Base-by-base conservation (phyloP, 1,284 basidiomycete genomes). In the Phellopilus nigrolimitatus region DNA sequence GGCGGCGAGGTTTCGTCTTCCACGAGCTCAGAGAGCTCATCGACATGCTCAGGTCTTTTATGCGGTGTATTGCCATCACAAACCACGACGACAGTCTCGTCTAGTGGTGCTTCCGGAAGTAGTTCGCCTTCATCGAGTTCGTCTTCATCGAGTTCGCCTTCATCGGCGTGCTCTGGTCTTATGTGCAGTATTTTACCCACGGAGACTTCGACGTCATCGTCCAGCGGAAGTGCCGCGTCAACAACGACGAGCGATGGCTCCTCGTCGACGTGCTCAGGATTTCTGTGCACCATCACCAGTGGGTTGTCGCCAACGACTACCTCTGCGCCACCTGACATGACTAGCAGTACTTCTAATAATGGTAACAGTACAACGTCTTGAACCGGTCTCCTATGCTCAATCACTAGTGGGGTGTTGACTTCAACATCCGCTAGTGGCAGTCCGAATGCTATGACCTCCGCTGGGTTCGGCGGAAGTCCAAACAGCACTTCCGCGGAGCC, bases 201-300 rank as follows among this genome's bases (percentile, higher is more conserved):
- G 9, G 22, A 17, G 3, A n/a, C 44, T 7, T 9, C 44, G n/a
- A 33, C 28, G 9, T 15, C 28, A 21, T n/a, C 44, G 12, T 33
- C 44, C 9, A 49, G 47, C 24, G 37, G 1, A 24, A 13, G 4
- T n/a, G n/a, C n/a, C 17, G 8, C 44, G 12, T 13, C 44, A 9
- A 15, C 44, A 8, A 30, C 43, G 15, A 24, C 44, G 9, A n/a
- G 13, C 21, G 13, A 21, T 19, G 43, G 43, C 24, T n/a, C n/a
- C n/a, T 40, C 45, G 19, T 45, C 53, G 22, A 43, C 25, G 7
- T 37, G 46, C 38, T 44, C 38, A 12, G 50, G 54, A 13, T 39
- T 50, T 22, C 52, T 34, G 46, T 45, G 34, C 27, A 38, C 46
- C 13, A 52, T 44, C 19, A 56, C 50, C 17, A 45, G 25, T n/a